Percentiles rank a stretch among this genome's conserved stretches.
Evolutionary conservation across 345 rosid genomes (phyloP).

Genomic region (Melaleuca quinquenervia): DNA sequence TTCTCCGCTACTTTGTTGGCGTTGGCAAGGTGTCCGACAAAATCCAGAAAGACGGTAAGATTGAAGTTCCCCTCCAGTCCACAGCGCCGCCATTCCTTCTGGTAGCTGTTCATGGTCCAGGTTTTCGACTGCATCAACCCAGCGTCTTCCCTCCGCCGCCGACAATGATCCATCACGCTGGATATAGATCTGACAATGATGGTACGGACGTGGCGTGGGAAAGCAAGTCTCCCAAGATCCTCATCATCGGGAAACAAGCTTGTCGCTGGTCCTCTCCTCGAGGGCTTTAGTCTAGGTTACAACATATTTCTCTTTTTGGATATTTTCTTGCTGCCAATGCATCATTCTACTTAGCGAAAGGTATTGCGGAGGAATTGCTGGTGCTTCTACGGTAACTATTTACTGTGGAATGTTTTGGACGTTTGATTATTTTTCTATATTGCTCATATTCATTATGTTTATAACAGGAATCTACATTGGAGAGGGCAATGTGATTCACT

Average conservation of each 20-base stretch:
- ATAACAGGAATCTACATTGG: neutral
- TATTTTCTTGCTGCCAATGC: neutral
- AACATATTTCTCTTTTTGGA: rapidly evolving
- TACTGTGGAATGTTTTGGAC: neutral
- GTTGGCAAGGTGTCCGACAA: neutral
- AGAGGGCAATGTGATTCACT: neutral
- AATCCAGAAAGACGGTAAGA: neutral
- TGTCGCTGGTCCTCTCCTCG: neutral
- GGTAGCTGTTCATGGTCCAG: neutral
- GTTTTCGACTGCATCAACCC: neutral
- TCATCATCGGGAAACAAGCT: neutral
- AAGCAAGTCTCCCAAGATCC: neutral
- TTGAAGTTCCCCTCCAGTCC: neutral
- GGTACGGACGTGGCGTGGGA: neutral
- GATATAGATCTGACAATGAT: rapidly evolving
- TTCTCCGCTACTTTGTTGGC: neutral
- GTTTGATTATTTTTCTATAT: neutral
- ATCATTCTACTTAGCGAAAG: neutral
- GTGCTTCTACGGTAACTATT: neutral
- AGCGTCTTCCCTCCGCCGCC: neutral
- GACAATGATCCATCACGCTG: neutral
- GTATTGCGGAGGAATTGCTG: neutral
- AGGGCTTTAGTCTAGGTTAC: neutral
- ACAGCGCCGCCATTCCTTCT: neutral
- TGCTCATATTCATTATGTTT: neutral